Base-by-base conservation (phyloP, 2,329 filamentous ascomycete genomes). In the Lasiodiplodia sp. region DNA sequence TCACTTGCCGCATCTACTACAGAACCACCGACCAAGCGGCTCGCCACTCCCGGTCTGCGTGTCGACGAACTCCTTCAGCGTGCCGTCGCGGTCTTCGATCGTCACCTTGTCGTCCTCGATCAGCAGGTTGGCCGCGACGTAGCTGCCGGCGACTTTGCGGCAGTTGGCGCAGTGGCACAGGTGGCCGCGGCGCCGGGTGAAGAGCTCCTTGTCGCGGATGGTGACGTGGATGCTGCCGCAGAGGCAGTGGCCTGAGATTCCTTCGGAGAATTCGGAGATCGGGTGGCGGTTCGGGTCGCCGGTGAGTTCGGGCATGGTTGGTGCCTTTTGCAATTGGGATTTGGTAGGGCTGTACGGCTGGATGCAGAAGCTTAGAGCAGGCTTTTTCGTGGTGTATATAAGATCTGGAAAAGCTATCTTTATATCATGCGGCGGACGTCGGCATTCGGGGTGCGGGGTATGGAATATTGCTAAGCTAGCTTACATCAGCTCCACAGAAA, bases 91-190 rank as follows among this genome's bases (percentile, higher is more conserved):
- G 69, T 85, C 83, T 10, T 80, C 74, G 47, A 85, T 80, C 3
- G 77, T 75, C 37, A 86, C 82, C 64, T 85, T 84, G 31, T 81
- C 78, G 52, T 78, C 76, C 66, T 82, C 79, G 25, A 84, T 82
- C 6, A 78, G 73, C 16, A 84, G 71, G 69, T 83, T 82, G 23
- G 75, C 71, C 0, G 81, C 72, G 2, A 81, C 78, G 66, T 79
- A 81, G 5, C 79, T 81, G 57, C 84, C 84, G 2, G 83, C 78
- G 0, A 82, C 78, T 73, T 86, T 86, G 52, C 83, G 81, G 75
- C 84, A 86, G 70, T 86, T 87, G 40, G 77, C 74, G 74, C 85
- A 86, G 70, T 86, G 82, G 74, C 84, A 86, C 8, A 86, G 74
- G 71, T 84, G 82, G 2, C 84, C 84, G 37, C 82, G 75, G 7